Conservation (phyloP, 73 alveolate genomes). For the Paraurostyla sp. region DNA sequence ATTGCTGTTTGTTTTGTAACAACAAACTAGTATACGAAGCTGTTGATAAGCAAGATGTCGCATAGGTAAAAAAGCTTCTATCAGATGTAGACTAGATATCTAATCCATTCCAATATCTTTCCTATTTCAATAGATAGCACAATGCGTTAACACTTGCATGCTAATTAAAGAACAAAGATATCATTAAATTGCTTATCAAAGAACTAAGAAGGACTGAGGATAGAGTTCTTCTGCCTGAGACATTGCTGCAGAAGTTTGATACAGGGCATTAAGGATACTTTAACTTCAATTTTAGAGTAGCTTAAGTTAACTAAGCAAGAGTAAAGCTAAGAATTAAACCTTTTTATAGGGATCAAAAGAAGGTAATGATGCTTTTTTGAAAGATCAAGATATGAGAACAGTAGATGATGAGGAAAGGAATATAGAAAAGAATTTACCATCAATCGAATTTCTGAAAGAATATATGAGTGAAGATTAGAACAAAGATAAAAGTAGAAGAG, state of each 20-base stretch:
- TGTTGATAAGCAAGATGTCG: background rate
- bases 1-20: constrained; percentile 65
- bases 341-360: constrained; percentile 88
- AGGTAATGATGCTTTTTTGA: constrained; percentile 98
- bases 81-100: background rate
- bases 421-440: background rate
- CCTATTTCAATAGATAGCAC: background rate
- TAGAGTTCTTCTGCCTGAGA: constrained; percentile 65
- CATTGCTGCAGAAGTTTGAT: constrained; percentile 76
- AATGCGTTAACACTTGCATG: constrained; percentile 26
- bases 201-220: constrained; percentile 34
- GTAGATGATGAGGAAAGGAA: background rate
- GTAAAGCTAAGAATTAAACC: background rate
- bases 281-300: constrained; percentile 87
- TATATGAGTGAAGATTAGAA: constrained; percentile 58
- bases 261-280: constrained; percentile 86
- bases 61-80: background rate
- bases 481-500: background rate
- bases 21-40: constrained; percentile 47
- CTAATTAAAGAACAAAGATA: background rate
- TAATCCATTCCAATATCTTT: constrained; percentile 63
- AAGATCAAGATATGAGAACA: constrained; percentile 68
- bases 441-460: constrained; percentile 51
- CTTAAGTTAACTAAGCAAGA: constrained; percentile 87
- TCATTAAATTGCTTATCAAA: constrained; percentile 46